Conservation (phyloP, 2,329 filamentous ascomycete genomes). For the Neoarthrinium moseri region DNA sequence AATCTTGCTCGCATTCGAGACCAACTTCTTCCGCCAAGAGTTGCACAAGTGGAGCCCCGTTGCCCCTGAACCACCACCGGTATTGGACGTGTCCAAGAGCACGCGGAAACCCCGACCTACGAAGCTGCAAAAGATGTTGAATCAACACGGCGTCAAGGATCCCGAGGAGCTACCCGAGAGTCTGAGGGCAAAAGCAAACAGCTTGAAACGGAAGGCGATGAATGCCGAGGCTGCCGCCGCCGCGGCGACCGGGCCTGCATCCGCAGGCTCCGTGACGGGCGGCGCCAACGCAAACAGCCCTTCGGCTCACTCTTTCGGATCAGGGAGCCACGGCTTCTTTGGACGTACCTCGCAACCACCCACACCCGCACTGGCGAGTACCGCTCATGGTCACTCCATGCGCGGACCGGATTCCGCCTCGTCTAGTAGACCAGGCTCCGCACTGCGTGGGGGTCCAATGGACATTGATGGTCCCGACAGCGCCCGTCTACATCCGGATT, state of each 20-base stretch:
- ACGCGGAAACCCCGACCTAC: conserved; percentile 95
- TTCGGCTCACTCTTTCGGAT: conserved; percentile 29
- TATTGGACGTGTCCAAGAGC: conserved; percentile 82
- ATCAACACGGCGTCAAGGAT: conserved; percentile 82
- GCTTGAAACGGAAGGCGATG: conserved; percentile 69
- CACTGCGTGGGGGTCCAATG: conserved; percentile 34
- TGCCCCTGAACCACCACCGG: conserved; percentile 79
- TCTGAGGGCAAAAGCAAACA: conserved; percentile 75
- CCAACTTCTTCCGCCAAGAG: conserved; percentile 96
- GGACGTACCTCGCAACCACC: conserved; percentile 34
- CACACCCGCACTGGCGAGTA: conserved; percentile 32
- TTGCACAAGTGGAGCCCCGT: conserved; percentile 94
- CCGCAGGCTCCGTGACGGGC: conserved; percentile 16
- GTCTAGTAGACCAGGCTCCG: conserved; percentile 30
- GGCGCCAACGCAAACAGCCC: conserved; percentile 32
- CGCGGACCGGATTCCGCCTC: conserved; percentile 32
- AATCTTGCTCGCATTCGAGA: conserved; percentile 85
- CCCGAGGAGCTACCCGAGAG: conserved; percentile 86
- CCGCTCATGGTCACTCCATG: conserved; percentile 31
- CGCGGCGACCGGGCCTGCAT: conserved; percentile 22
- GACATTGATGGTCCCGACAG: conserved; percentile 32
- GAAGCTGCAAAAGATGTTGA: conserved; percentile 93
- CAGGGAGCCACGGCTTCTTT: conserved; percentile 30
- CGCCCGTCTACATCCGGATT: conserved; percentile 38
- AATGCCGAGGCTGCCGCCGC: conserved; percentile 53